Base-by-base conservation (phyloP, 1,284 basidiomycete genomes). In the Heterobasidion occidentale region DNA sequence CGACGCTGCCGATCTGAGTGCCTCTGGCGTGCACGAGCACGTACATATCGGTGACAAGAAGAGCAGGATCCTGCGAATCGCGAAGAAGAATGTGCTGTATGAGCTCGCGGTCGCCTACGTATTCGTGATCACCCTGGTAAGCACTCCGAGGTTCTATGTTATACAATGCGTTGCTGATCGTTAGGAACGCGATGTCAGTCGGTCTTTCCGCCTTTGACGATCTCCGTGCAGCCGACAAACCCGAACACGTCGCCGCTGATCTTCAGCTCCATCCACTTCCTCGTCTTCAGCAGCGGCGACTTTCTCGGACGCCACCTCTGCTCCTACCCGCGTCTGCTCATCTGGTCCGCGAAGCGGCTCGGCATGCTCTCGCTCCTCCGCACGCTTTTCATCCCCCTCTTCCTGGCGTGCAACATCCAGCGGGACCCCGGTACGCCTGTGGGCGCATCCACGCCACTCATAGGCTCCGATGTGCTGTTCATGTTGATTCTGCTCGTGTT, bases 151-250 rank as follows among this genome's bases (percentile, higher is more conserved):
- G 56, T 1, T 7, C 19, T 9, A 38, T 46, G 35, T 35, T 51
- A 36, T 34, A 38, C 34, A 20, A 46, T 56, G 50, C 50, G 59
- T 14, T 53, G 5, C 38, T 20, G 4, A 27, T 48, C 46, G 15
- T 11, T 12, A 48, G 3, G 27, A 19, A n/a, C 27, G 19, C 19
- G 9, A 11, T 17, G 2, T 14, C 34, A 94, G 92, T 79, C 91
- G 36, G 84, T 94, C 46, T 94, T 85, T 70, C 93, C 93, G 3
- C 81, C 92, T 0, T 87, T 94, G 57, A 94, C 93, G 3, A 81
- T 85, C 4, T 87, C 86, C 0, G 81, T 95, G 52, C 68, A 70
- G 38, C 80, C 92, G 0, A 82, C 81, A 2, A 83, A 83, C 59
- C 77, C 81, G 15, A 61, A 62, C 46, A 78, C 75, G 11, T 82